phyloP scores from a whole-genome alignment of 2,329 filamentous ascomycete genomes.

The Rhynchosporium secalis region DNA sequence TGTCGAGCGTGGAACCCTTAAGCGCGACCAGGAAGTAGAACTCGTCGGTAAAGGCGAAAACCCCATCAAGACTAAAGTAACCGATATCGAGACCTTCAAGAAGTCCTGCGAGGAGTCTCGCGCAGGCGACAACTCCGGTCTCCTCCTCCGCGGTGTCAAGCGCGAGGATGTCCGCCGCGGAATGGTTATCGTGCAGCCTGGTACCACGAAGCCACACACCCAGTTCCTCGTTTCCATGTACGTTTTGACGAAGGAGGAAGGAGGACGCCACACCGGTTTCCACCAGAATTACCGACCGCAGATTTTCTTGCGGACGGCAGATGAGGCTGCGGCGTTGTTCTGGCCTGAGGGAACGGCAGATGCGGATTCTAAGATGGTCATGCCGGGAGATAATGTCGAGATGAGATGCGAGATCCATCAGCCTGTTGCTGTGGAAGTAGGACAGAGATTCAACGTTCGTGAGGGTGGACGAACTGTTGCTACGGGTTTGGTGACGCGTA shows the following conservation, averaged over 20 bases:
- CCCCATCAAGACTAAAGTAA: constrained; percentile 97
- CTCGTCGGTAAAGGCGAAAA: constrained; percentile 81
- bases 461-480: constrained; percentile 91
- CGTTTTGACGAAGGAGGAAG: constrained; percentile 95
- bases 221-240: constrained; percentile 97
- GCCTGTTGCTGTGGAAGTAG: constrained; percentile 84
- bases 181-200: constrained; percentile 89
- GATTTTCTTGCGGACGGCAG: constrained; percentile 91
- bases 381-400: constrained; percentile 98
- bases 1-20: constrained; percentile 92
- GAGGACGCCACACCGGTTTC: constrained; percentile 95
- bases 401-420: constrained; percentile 87
- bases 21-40: constrained; percentile 93
- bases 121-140: constrained; percentile 96
- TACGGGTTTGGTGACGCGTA: constrained; percentile 78
- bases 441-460: constrained; percentile 97
- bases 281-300: constrained; percentile 95
- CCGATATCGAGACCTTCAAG: constrained; percentile 99
- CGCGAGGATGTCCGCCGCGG: constrained; percentile 92
- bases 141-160: constrained; percentile 92
- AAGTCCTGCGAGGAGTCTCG: constrained; percentile 97
- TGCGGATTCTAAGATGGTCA: constrained; percentile 74
- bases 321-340: constrained; percentile 73
- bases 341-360: constrained; percentile 86
- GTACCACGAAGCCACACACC: constrained; percentile 79